phyloP scores from a whole-genome alignment of 371 early-diverging fungal genomes.

The Mortierella sp. region DNA sequence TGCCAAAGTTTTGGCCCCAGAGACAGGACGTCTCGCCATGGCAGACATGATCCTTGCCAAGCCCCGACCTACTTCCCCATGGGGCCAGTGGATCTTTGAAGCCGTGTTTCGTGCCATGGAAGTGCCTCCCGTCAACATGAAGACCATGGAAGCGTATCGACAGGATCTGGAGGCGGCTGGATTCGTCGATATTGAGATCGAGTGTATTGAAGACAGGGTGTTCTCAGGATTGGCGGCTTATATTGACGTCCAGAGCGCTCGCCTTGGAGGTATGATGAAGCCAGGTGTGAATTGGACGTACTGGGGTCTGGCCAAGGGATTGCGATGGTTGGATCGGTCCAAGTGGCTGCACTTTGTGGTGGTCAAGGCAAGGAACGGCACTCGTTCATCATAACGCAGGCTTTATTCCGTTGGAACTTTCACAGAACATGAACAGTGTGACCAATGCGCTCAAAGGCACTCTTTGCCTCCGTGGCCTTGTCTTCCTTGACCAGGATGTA shows the following conservation, averaged over 20 bases:
- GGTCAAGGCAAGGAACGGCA: conserved; percentile 42
- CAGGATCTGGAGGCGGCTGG: conserved; percentile 40
- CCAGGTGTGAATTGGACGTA: conserved; percentile 50
- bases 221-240: conserved; percentile 40
- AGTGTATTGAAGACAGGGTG: conserved; percentile 43
- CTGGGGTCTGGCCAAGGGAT: conserved; percentile 27
- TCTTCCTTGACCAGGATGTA: conserved; percentile 78
- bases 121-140: conserved; percentile 40
- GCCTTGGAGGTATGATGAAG: conserved; percentile 38
- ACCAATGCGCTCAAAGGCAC: conserved; percentile 52
- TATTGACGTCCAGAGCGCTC: conserved; percentile 30
- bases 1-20: conserved; percentile 32
- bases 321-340: conserved; percentile 46
- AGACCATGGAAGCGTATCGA: conserved; percentile 33
- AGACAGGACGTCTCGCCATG: conserved; percentile 37
- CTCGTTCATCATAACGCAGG: background rate
- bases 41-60: conserved; percentile 51
- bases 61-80: conserved; percentile 26
- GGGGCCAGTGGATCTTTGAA: conserved; percentile 25
- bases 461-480: conserved; percentile 57
- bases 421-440: conserved; percentile 26
- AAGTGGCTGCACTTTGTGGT: conserved; percentile 47
- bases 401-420: too few relatives aligned
- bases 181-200: conserved; percentile 48
- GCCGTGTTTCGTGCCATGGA: conserved; percentile 33